Conservation (phyloP, 2,329 filamentous ascomycete genomes). For the Verticillium dahliae region DNA sequence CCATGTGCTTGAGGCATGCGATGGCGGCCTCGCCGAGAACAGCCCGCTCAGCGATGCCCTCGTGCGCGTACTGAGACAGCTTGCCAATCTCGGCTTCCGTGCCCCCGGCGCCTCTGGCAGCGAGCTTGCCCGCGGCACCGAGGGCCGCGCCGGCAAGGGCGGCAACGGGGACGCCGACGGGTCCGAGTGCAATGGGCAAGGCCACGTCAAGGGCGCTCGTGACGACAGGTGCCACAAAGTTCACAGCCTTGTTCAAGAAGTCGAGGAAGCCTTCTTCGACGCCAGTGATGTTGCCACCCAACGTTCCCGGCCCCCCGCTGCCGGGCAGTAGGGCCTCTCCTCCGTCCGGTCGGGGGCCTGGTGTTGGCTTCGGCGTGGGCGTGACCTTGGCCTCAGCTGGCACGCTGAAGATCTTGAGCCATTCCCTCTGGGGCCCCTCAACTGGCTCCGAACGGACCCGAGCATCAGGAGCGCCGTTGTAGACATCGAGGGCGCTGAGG, state of each 20-base stretch:
- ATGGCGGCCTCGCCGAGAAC: neutral
- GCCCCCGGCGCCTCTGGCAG: neutral
- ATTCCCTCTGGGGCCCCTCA: neutral
- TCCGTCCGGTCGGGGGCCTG: neutral
- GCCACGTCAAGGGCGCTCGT: neutral
- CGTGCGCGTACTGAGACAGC: neutral
- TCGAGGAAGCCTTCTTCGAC: neutral
- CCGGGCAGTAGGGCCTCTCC: neutral
- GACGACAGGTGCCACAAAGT: neutral
- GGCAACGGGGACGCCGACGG: neutral
- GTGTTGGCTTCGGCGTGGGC: neutral
- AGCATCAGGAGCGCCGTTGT: neutral
- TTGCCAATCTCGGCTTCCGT: neutral
- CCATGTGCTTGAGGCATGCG: neutral
- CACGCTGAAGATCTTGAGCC: neutral
- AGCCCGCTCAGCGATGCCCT: neutral
- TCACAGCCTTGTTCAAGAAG: neutral
- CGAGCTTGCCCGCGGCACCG: neutral
- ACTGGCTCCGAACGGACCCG: neutral
- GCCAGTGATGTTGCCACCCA: neutral
- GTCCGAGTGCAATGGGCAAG: neutral
- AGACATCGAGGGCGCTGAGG: neutral
- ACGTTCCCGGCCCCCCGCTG: neutral
- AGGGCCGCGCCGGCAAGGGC: neutral
- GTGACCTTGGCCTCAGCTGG: neutral